A percentile compares a stretch with the other conserved stretches of the same genome.
Evolutionary conservation across 2,329 filamentous ascomycete genomes (phyloP).

Genomic region (Ceratocystis diversiconidia): DNA sequence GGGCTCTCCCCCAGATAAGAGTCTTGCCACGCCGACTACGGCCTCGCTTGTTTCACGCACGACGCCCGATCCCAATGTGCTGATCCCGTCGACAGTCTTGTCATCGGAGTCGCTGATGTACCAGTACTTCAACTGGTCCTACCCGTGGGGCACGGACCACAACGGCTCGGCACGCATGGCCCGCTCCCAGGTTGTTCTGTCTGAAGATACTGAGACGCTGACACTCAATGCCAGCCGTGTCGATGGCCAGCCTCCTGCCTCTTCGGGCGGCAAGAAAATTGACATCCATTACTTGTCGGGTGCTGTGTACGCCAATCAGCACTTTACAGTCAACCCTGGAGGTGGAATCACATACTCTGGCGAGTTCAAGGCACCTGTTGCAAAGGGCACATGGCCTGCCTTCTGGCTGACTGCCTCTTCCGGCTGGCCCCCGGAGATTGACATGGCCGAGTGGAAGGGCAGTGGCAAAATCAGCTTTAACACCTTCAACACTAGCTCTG

Average conservation of each 20-base stretch:
- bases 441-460: constrained; percentile 49
- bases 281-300: constrained; percentile 40
- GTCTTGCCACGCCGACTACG: background rate
- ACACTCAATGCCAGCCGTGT: constrained; percentile 31
- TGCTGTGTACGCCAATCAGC: constrained; percentile 28
- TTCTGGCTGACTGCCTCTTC: constrained; percentile 43
- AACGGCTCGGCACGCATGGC: constrained; percentile 44
- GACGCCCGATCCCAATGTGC: constrained; percentile 25
- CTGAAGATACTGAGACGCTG: constrained; percentile 30
- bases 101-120: constrained; percentile 24
- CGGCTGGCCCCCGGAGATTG: constrained; percentile 45
- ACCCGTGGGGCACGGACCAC: constrained; percentile 41
- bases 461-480: constrained; percentile 41
- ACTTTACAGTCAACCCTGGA: constrained; percentile 28
- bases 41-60: constrained; percentile 19
- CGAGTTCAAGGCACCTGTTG: constrained; percentile 29
- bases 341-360: constrained; percentile 31
- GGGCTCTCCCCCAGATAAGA: background rate
- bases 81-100: constrained; percentile 19
- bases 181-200: constrained; percentile 31
- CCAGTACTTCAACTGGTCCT: constrained; percentile 36
- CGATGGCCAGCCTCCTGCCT: constrained; percentile 28
- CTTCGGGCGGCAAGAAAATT: constrained; percentile 28
- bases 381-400: constrained; percentile 40
- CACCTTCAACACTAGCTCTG: constrained; percentile 36